These are phyloP conservation scores for Daedalea quercina DNA, from an alignment of 768 basidiomycete species.

Conservation along the genomic window DNA sequence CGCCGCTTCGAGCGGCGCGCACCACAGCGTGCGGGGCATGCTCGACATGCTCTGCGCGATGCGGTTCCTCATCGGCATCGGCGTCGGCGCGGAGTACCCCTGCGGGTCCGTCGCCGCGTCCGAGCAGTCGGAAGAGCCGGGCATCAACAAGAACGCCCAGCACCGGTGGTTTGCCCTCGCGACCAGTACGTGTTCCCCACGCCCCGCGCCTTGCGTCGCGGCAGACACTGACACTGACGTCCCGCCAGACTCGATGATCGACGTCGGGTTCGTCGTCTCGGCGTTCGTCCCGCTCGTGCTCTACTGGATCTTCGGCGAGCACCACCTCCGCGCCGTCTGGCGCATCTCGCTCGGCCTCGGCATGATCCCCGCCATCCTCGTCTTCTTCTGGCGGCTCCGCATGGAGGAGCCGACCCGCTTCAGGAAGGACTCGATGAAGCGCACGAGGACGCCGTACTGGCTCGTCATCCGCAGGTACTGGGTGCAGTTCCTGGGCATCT, in stretches of 20 bases:
- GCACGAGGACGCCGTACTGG: conserved; percentile 64
- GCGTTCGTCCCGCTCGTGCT: conserved; percentile 81
- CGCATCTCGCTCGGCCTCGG: conserved; percentile 82
- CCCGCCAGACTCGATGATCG: conserved; percentile 74
- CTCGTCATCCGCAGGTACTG: conserved; percentile 81
- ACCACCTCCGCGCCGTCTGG: conserved; percentile 86
- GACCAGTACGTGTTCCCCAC: conserved; percentile 58
- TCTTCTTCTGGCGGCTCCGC: conserved; percentile 82
- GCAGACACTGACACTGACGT: not conserved
- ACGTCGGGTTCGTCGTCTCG: conserved; percentile 72
- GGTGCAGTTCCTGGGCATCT: conserved; percentile 64
- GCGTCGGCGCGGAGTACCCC: conserved; percentile 85
- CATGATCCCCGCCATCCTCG: conserved; percentile 67
- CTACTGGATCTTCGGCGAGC: conserved; percentile 80
- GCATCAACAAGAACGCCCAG: conserved; percentile 72
- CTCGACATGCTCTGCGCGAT: conserved; percentile 75
- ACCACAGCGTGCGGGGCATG: conserved; percentile 62
- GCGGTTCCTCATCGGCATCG: conserved; percentile 88
- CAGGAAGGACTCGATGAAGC: conserved; percentile 75
- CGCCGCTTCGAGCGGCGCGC: conserved; percentile 75
- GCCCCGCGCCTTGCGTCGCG: not conserved
- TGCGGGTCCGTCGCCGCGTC: conserved; percentile 85
- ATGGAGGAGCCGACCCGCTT: conserved; percentile 78
- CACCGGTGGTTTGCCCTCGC: conserved; percentile 85
- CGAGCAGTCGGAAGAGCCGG: conserved; percentile 83